Conservation (phyloP, 2,329 filamentous ascomycete species). For the Fusarium robinianum region DNA sequence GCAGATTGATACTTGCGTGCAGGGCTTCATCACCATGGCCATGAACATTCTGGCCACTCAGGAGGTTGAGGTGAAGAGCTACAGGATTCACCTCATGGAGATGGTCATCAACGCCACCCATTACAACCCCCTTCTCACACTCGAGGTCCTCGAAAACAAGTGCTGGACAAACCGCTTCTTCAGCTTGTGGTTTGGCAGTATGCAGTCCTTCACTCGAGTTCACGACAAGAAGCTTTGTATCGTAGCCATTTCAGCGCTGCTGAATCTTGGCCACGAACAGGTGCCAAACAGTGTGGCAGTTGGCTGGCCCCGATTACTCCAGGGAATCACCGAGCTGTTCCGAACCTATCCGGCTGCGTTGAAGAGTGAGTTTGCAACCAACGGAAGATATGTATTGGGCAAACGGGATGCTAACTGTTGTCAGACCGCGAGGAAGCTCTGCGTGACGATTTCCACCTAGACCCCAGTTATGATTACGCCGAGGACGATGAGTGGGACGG, state of each 20-base stretch:
- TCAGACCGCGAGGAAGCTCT: slow-evolving; percentile 87
- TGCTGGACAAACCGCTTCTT: slow-evolving; percentile 99
- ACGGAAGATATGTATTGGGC: too few species aligned
- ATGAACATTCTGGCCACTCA: slow-evolving; percentile 79
- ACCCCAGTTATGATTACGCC: slow-evolving; percentile 65
- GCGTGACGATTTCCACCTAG: slow-evolving; percentile 80
- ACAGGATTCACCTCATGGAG: slow-evolving; percentile 96
- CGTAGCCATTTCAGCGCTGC: slow-evolving; percentile 84
- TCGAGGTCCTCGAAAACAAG: slow-evolving; percentile 87
- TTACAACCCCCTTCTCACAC: slow-evolving; percentile 86
- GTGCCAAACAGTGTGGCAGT: slow-evolving; percentile 92
- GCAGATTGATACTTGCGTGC: slow-evolving; percentile 84
- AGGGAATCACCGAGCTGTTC: slow-evolving; percentile 87
- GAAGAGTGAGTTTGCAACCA: slow-evolving; percentile 66
- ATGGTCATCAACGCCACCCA: slow-evolving; percentile 98
- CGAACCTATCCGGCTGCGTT: slow-evolving; percentile 85
- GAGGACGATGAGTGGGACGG: slow-evolving; percentile 83
- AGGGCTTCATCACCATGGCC: slow-evolving; percentile 85
- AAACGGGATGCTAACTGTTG: slow-evolving; percentile 37
- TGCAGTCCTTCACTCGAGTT: slow-evolving; percentile 88
- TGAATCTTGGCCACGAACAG: slow-evolving; percentile 77
- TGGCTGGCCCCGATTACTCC: slow-evolving; percentile 90
- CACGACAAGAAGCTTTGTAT: slow-evolving; percentile 99
- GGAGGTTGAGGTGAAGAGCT: slow-evolving; percentile 87
- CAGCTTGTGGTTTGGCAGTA: slow-evolving; percentile 96